These are phyloP conservation scores for Suillus luteus DNA, from an alignment of 768 basidiomycete species.

Conservation along the genomic window DNA sequence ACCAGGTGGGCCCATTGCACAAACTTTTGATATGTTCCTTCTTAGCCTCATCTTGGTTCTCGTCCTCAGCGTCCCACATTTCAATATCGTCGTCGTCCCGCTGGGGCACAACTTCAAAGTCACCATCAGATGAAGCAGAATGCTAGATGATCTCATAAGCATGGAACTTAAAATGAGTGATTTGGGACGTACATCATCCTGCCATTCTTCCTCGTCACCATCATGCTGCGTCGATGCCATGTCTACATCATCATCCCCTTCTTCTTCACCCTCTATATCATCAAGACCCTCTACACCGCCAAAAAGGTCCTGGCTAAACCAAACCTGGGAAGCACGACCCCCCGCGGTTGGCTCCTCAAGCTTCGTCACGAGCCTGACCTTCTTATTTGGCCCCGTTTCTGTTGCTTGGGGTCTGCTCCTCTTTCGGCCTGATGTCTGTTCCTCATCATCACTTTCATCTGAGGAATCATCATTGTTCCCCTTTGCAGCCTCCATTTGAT, in stretches of 20 bases:
- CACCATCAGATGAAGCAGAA: constrained; percentile 41
- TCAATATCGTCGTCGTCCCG: constrained; percentile 56
- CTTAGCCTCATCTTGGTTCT: constrained; percentile 71
- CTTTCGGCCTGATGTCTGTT: constrained; percentile 39
- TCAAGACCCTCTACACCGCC: constrained; percentile 54
- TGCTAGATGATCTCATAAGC: constrained; percentile 20
- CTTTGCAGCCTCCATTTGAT: constrained; percentile 60
- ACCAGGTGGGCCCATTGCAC: constrained; percentile 23
- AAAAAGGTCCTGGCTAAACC: constrained; percentile 96
- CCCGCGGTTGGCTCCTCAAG: constrained; percentile 39
- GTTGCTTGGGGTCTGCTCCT: constrained; percentile 37
- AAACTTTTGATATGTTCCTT: constrained; percentile 67
- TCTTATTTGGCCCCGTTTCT: constrained; percentile 42
- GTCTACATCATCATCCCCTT: constrained; percentile 32
- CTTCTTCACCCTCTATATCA: constrained; percentile 39
- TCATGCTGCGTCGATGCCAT: constrained; percentile 33
- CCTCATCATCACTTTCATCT: constrained; percentile 51
- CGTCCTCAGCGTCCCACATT: constrained; percentile 82
- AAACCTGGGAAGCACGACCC: constrained; percentile 73
- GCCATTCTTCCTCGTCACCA: constrained; percentile 32
- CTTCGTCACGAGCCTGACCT: constrained; percentile 51
- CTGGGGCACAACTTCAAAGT: constrained; percentile 77
- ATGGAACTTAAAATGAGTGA: constrained; percentile 1
- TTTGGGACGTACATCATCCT: constrained; percentile 27
- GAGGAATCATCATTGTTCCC: constrained; percentile 49